Base-by-base conservation (phyloP, 441 rosid species). In the Biscutella laevigata region DNA sequence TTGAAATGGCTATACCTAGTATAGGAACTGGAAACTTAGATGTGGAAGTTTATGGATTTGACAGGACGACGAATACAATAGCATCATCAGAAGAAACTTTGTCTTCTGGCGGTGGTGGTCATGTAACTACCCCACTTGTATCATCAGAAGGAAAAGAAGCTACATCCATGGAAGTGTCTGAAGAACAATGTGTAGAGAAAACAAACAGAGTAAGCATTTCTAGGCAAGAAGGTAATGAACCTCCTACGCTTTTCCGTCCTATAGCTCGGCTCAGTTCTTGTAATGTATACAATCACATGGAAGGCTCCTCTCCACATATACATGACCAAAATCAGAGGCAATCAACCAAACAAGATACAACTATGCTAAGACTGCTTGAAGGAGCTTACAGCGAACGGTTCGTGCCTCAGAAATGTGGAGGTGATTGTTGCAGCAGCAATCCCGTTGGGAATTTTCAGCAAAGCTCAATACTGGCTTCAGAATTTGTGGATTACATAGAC, bases 31-130 rank as follows among this genome's bases (percentile, higher is more conserved):
- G 54, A 44, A 67, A 60, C 48, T 56, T 64, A 44, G 71, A 40
- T 26, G 3, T 7, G 35, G 83, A 70, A 52, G 78, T 73, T 56
- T 51, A 48, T 61, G 76, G 71, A 60, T 24, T 75, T 60, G 82
- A 81, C 63, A 81, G 70, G 54, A 77, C 19, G 20, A 57, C 42
- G 7, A n/a, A n/a, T n/a, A 61, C 58, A 25, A 63, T 64, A 62
- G 84, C 77, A 17, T 81, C 88, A 35, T 85, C 92, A 13, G 95
- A 81, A 66, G 95, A 80, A 64, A 78, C 83, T 39, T 60, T 83
- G 16, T 88, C 89, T 26, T 85, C 83, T 51, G 85, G 58, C 16
- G 69, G 82, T 16, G 81, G 75, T 68, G 84, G 79, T 11, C 81
- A 78, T 68, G 75, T 63, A 36, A 58, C 55, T 12, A 72, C 59